Conservation (phyloP, 2,329 filamentous ascomycete species). For the Fusarium pilosicola region DNA sequence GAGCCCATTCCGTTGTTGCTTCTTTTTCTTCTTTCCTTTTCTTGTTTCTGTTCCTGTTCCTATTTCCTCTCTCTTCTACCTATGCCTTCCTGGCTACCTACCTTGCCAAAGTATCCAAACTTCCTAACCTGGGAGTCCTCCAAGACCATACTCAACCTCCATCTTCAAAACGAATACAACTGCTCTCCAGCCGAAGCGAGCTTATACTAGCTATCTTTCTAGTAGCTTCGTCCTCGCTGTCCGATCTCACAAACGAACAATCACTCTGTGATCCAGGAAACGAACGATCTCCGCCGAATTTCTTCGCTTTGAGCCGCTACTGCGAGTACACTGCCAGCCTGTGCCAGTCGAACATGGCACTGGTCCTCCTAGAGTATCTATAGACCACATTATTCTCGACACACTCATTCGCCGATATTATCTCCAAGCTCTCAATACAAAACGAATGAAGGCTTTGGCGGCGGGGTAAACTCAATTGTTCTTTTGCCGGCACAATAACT, state of each 20-base stretch:
- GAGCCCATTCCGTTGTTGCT: constrained; percentile 34
- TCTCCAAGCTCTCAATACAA: constrained; percentile 1
- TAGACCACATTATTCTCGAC: constrained; percentile 30
- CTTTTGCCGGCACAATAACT: constrained; percentile 13
- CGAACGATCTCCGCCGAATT: constrained; percentile 13
- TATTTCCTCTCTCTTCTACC: constrained; percentile 1
- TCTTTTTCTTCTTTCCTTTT: constrained; percentile 32
- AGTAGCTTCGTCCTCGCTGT: background rate
- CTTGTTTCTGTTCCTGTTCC: background rate
- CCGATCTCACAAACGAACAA: constrained; percentile 10
- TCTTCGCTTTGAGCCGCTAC: constrained; percentile 21
- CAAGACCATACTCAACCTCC: constrained; percentile 7
- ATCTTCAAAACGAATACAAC: constrained; percentile 15
- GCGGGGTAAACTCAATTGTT: constrained; percentile 22
- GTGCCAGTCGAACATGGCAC: constrained; percentile 42
- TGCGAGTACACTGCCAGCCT: constrained; percentile 14
- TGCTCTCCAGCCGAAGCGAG: constrained; percentile 15
- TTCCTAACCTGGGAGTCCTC: constrained; percentile 2
- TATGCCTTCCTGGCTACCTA: constrained; percentile 11
- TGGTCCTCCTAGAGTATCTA: constrained; percentile 19
- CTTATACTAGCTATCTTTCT: background rate
- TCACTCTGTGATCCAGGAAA: background rate
- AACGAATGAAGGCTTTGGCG: background rate
- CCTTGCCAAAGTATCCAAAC: constrained; percentile 1
- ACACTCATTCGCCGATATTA: constrained; percentile 18